These are phyloP conservation scores for Inonotus obliquus DNA, from an alignment of 1,284 basidiomycete genomes.

Conservation along the genomic window DNA sequence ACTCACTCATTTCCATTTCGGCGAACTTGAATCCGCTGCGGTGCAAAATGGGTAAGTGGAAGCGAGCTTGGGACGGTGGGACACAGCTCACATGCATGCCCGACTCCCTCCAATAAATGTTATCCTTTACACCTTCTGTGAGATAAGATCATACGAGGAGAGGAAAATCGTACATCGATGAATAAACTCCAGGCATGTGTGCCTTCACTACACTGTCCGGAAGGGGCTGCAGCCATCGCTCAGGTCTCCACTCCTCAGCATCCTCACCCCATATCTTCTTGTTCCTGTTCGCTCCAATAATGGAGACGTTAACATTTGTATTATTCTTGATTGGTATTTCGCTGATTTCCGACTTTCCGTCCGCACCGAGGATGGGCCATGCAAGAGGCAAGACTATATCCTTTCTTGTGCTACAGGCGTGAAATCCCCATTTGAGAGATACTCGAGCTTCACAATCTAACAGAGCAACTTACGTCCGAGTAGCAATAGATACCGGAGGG, in stretches of 20 bases:
- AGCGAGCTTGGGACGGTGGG: background rate
- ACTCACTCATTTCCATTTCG: conserved; percentile 19
- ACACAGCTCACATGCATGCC: conserved; percentile 15
- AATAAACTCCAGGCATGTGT: conserved; percentile 13
- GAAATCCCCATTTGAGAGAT: background rate
- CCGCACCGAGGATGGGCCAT: conserved; percentile 8
- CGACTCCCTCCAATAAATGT: conserved; percentile 19
- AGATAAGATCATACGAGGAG: background rate
- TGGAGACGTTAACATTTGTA: conserved; percentile 9
- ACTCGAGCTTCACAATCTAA: conserved; percentile 3
- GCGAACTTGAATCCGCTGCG: conserved; percentile 18
- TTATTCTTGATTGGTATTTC: conserved; percentile 10
- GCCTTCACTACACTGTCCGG: conserved; percentile 10
- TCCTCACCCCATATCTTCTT: conserved; percentile 17
- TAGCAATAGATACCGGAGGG: conserved; percentile 26
- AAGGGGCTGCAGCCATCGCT: conserved; percentile 12
- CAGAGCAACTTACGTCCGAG: conserved; percentile 21
- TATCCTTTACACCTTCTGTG: conserved; percentile 9
- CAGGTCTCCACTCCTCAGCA: conserved; percentile 15
- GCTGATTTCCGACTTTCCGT: conserved; percentile 12
- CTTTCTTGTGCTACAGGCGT: background rate
- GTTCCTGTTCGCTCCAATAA: conserved; percentile 4
- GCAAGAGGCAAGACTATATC: conserved; percentile 12
- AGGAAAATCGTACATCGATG: conserved; percentile 7
- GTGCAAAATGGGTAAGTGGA: background rate